Percentiles rank a stretch among this genome's conserved stretches.
phyloP scores from a whole-genome alignment of 2,329 filamentous ascomycete genomes.

The Coniochaeta sp. region DNA sequence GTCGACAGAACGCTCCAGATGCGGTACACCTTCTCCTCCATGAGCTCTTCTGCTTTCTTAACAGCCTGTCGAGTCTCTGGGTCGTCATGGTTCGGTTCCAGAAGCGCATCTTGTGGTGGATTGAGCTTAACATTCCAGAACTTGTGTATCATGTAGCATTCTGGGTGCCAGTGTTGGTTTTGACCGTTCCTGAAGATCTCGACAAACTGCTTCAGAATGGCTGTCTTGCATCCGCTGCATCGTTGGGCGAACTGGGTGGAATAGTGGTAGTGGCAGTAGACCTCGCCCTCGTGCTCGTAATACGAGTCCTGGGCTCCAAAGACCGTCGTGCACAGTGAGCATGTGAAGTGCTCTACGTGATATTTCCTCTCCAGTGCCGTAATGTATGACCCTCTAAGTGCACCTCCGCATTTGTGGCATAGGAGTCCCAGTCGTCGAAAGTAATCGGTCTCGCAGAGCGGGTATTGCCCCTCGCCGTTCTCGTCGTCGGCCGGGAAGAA shows the following conservation, averaged over 20 bases:
- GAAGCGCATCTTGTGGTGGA: conserved; percentile 45
- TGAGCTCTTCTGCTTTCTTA: conserved; percentile 79
- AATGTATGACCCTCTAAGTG: conserved; percentile 93
- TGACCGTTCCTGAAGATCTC: conserved; percentile 97
- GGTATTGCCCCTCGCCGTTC: conserved; percentile 78
- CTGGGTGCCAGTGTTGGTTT: conserved; percentile 98
- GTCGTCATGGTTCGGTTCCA: conserved; percentile 37
- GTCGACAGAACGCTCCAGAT: conserved; percentile 98
- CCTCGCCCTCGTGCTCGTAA: conserved; percentile 93
- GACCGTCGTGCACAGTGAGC: conserved; percentile 93
- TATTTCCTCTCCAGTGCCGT: conserved; percentile 97
- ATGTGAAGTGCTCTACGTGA: conserved; percentile 98
- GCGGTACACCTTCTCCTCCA: conserved; percentile 95
- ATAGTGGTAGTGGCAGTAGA: conserved; percentile 98
- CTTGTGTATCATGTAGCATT: conserved; percentile 99
- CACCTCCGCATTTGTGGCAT: conserved; percentile 86
- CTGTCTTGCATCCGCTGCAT: conserved; percentile 94
- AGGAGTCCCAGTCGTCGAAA: conserved; percentile 87
- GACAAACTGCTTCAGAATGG: conserved; percentile 97
- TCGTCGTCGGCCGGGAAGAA: conserved; percentile 97
- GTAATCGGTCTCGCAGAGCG: conserved; percentile 96
- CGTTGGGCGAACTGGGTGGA: conserved; percentile 94
- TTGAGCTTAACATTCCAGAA: conserved; percentile 96
- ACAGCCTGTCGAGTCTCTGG: conserved; percentile 66
- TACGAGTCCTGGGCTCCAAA: conserved; percentile 98